Conservation (phyloP, 371 early-diverging fungal genomes). For the Funneliformis caledonium region DNA sequence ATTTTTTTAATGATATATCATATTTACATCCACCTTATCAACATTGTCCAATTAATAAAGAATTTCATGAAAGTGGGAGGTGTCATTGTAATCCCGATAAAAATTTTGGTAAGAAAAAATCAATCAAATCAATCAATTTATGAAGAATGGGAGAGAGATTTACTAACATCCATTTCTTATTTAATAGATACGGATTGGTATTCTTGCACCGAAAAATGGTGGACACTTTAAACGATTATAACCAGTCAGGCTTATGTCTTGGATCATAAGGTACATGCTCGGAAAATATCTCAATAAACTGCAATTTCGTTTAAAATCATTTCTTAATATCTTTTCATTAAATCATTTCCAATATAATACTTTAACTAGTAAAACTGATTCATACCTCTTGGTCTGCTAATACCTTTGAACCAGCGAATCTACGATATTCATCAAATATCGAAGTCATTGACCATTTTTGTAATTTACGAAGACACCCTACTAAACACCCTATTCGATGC, state of each 20-base stretch:
- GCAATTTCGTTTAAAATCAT: background rate
- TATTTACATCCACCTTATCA: constrained; percentile 71
- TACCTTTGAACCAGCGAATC: constrained; percentile 91
- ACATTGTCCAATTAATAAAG: constrained; percentile 67
- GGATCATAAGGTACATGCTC: constrained; percentile 58
- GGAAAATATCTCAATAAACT: constrained; percentile 80
- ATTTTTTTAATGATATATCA: constrained; percentile 89
- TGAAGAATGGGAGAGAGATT: background rate
- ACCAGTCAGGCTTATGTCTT: constrained; percentile 61
- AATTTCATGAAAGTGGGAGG: constrained; percentile 52
- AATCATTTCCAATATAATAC: too few relatives aligned
- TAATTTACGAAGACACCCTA: constrained; percentile 91
- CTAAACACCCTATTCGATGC: constrained; percentile 92
- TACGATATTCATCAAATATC: constrained; percentile 94
- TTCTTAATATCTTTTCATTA: too few relatives aligned
- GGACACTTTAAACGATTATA: constrained; percentile 40
- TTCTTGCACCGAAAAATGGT: constrained; percentile 41
- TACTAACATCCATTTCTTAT: background rate
- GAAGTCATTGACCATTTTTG: constrained; percentile 95
- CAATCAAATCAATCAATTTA: background rate
- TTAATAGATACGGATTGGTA: constrained; percentile 17
- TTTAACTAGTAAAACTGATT: background rate
- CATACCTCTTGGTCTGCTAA: constrained; percentile 92
- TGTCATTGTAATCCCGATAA: constrained; percentile 68
- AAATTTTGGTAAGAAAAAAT: constrained; percentile 53